Base-by-base conservation (phyloP, 1,139 yeast genomes). In the Candida neerlandica region DNA sequence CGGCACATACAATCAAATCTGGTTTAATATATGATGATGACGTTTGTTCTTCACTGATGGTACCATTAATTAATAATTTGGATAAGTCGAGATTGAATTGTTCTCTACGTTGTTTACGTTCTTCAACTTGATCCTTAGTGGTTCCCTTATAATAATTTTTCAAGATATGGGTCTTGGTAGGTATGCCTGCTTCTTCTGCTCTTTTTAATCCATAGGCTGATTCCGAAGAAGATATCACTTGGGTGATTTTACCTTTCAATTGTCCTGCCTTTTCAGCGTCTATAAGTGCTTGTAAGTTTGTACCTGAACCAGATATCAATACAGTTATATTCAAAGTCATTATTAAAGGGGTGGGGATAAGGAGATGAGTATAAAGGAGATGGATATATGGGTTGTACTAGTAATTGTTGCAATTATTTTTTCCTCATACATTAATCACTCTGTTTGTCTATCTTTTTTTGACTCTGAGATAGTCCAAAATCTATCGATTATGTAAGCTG, bases 1-100 rank as follows among this genome's bases (percentile, higher is more conserved):
- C 99, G 7, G 99, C 99, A 71, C 99, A 94, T 6, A 94, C 97
- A 44, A 94, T 84, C 56, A 94, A 75, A 57, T 87, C 88, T 2
- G 99, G 98, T 58, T 74, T 73, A 40, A 66, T 68, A 51, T 80
- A 75, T 5, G 58, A 54, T 23, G 23, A 21, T n/a, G n/a, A n/a
- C n/a, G n/a, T n/a, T n/a, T n/a, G n/a, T 4, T 21, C 6, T 7
- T 59, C 53, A 29, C 58, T 62, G n/a, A 67, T 65, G 42, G 66
- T 61, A 3, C 84, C 84, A 47, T 70, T 63, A 27, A 89, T 68
- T 41, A 94, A 80, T 39, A 86, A 66, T 44, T 80, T 74, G 11
- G 96, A 94, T 49, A 94, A 77, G 54, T 94, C 97, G 41, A 68
- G 64, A 65, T 94, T 94, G 76, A 89, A 94, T 53, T 71, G 68